Evolutionary conservation across 495 filamentous ascomycete species (phyloP), one percentile per base, ranked within the genome.

Genomic region (Tuber borchii): DNA sequence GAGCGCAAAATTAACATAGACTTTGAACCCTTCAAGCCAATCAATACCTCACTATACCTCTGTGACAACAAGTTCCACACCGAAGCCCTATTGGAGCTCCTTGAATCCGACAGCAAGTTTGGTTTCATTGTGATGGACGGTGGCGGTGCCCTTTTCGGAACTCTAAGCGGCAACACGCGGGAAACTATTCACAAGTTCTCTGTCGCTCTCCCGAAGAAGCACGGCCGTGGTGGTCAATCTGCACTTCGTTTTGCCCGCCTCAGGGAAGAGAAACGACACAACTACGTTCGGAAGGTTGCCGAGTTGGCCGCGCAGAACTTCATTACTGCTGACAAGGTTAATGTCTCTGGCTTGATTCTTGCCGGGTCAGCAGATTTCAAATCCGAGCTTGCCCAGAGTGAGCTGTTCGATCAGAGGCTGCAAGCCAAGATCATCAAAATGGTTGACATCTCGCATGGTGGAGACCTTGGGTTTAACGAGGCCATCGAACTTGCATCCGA

Each of bases 61-160:
- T 99, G 95, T 87, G 95, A 99, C 88, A 99, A 99, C 87, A 99
- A 99, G 83, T 99, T 99, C 87, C 95, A 99, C 84, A 99, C 95
- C 48, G 95, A 99, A 84, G 95, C 95, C 10, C 87, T 99, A 76
- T 94, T 93, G 75, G 95, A 99, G 87, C 89, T 99, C 75, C 90
- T 99, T 70, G 95, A 98, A 85, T 97, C 94, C 8, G 95, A 99
- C 84, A 94, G 97, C 87, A 97, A 97, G 86, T 99, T 99, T 82
- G 95, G 95, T 48, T 99, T 99, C 85, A 99, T 99, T 83, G 90
- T 99, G 85, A 99, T 99, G 96, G 95, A 98, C 83, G 95, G 95
- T 86, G 98, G 97, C 85, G 95, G 95, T 76, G 92, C 95, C 8
- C 89, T 99, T 37, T 99, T 99, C 83, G 95, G 96, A 72, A 98